Evolutionary conservation across 2,329 filamentous ascomycete genomes (phyloP), one percentile per base, ranked within the genome.

Genomic region (Exophiala sp.): DNA sequence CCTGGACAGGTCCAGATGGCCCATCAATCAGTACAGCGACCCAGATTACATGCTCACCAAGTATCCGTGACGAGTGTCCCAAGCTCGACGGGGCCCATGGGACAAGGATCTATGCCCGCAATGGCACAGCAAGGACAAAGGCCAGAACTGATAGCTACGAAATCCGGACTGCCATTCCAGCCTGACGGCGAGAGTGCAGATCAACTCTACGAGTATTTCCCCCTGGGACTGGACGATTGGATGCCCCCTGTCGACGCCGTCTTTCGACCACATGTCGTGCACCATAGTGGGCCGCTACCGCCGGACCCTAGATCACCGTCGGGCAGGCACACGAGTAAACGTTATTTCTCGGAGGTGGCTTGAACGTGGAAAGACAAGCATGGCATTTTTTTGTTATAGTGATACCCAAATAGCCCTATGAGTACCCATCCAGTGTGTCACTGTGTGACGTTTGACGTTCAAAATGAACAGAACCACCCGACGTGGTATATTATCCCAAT

Each of bases 191-290:
- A 62, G 16, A 59, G 49, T 63, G 86, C 86, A 1, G 91, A 96
- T 70, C 75, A 91, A 61, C 75, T 96, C 14, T 96, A 96, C 68
- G 91, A 97, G 72, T 96, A 97, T 68, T 96, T 97, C 61, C 91
- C 91, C 0, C 77, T 97, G 12, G 91, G 87, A 45, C 74, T 96
- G 54, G 91, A 96, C 68, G 91, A 96, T 66, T 96, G 82, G 85
- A 90, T 91, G 82, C 88, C 88, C 2, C 90, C 89, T 1, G 89
- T 95, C 2, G 90, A 95, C 70, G 90, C 90, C 4, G 86, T 96
- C 12, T 96, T 95, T 68, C 79, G 90, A 45, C 92, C 91, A 5
- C 91, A 96, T 69, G 89, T 96, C 12, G 91, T 96, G 2, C 92
- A 97, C 71, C 91, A 96, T 44, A 58, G 57, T 32, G 56, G 58